Conservation (phyloP, 352 stramenopile species). For the Globisporangium megalacanthum region DNA sequence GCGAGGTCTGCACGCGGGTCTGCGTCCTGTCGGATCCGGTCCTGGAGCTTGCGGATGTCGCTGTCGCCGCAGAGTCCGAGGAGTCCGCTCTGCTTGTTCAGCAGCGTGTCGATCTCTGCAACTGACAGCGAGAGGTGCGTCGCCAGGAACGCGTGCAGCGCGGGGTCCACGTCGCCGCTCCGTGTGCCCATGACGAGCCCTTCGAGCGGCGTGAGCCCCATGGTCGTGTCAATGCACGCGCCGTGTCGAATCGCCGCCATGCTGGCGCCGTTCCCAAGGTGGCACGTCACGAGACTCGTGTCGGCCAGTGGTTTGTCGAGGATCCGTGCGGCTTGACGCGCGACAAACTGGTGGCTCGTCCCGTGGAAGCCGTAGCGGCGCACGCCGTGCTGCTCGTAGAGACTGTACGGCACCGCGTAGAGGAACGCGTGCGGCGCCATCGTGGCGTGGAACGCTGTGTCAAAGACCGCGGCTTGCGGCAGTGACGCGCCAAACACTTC, state of each 20-base stretch:
- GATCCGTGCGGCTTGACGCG: constrained; percentile 52
- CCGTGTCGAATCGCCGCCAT: constrained; percentile 76
- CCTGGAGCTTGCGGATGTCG: constrained; percentile 79
- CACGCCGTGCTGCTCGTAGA: constrained; percentile 79
- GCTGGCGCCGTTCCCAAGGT: constrained; percentile 85
- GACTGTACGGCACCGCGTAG: constrained; percentile 76
- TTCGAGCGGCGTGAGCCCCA: constrained; percentile 87
- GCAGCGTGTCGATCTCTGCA: constrained; percentile 71
- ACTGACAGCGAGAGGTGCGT: constrained; percentile 68
- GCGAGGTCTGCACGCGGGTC: constrained; percentile 63
- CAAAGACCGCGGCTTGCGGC: constrained; percentile 86
- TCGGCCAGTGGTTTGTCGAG: constrained; percentile 49
- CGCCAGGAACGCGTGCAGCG: constrained; percentile 70
- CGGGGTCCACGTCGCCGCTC: constrained; percentile 81
- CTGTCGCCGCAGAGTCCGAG: constrained; percentile 75
- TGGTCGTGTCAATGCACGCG: constrained; percentile 84
- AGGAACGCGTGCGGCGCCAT: constrained; percentile 77
- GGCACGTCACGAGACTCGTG: constrained; percentile 80
- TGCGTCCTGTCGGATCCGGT: constrained; percentile 38
- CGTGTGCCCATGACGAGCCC: constrained; percentile 89
- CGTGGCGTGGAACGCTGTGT: constrained; percentile 88
- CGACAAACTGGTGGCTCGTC: constrained; percentile 85
- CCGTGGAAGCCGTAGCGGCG: constrained; percentile 90
- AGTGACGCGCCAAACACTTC: constrained; percentile 58
- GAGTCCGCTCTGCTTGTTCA: constrained; percentile 89